Percentiles rank a stretch among this genome's conserved stretches.
phyloP scores from a whole-genome alignment of 1,139 yeast genomes.

The Eremothecium cymbalariae region DNA sequence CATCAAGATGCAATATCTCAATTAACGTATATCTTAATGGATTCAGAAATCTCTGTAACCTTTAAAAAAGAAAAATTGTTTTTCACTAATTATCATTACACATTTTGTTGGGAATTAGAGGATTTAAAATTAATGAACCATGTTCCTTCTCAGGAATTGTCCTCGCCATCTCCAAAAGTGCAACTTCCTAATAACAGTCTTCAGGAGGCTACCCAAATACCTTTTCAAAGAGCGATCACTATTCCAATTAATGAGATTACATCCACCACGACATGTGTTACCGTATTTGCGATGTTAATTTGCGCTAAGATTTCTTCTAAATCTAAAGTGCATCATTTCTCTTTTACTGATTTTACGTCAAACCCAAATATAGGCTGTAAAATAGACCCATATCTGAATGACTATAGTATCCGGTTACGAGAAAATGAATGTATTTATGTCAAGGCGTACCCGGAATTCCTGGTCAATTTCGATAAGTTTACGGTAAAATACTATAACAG shows the following conservation, averaged over 20 bases:
- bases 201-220: too few species aligned
- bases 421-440: slow-evolving; percentile 2
- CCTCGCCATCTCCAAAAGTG: too few species aligned
- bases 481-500: slow-evolving; percentile 2
- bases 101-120: slow-evolving; percentile 2
- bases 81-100: neutral
- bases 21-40: neutral
- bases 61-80: slow-evolving; percentile 1
- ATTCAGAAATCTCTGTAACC: neutral
- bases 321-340: slow-evolving; percentile 9
- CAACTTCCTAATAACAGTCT: too few species aligned
- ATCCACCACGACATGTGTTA: slow-evolving; percentile 2
- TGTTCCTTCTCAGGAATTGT: too few species aligned
- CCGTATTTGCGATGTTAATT: slow-evolving; percentile 10
- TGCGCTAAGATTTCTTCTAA: slow-evolving; percentile 8
- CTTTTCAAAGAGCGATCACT: neutral
- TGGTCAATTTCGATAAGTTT: neutral
- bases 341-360: slow-evolving; percentile 13
- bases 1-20: neutral
- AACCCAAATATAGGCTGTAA: slow-evolving; percentile 5
- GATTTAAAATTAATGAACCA: too few species aligned
- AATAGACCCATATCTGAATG: slow-evolving; percentile 4
- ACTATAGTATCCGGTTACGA: neutral
- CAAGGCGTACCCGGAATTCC: slow-evolving; percentile 3
- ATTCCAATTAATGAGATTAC: neutral